Conservation (phyloP, 768 basidiomycete genomes). For the Mycena amicta region DNA sequence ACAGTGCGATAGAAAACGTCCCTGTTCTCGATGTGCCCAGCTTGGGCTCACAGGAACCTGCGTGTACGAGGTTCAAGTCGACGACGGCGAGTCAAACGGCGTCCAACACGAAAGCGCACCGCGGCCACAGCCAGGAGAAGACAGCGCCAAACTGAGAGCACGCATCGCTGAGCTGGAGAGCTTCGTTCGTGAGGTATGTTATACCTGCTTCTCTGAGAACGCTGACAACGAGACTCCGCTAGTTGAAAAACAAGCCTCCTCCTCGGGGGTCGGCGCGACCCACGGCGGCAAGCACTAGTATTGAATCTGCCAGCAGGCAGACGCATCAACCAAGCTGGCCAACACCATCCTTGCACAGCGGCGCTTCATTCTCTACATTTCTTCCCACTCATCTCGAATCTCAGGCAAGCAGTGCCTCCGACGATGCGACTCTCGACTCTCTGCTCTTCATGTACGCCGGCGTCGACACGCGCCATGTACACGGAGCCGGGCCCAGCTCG, state of each 20-base stretch:
- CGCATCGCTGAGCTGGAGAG: constrained; percentile 64
- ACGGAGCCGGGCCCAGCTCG: too few relatives aligned
- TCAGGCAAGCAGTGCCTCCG: too few relatives aligned
- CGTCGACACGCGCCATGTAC: too few relatives aligned
- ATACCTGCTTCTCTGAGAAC: not conserved
- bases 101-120: too few relatives aligned
- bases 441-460: constrained; percentile 9
- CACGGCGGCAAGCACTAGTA: too few relatives aligned
- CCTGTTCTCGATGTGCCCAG: constrained; percentile 32
- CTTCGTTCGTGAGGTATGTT: constrained; percentile 53
- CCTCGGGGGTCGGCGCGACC: not conserved
- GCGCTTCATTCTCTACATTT: too few relatives aligned
- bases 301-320: too few relatives aligned
- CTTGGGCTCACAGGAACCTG: constrained; percentile 32
- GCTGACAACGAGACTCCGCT: not conserved
- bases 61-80: constrained; percentile 57
- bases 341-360: too few relatives aligned
- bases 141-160: constrained; percentile 35
- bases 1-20: constrained; percentile 52
- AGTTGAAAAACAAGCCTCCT: not conserved
- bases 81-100: too few relatives aligned
- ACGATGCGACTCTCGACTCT: constrained; percentile 1
- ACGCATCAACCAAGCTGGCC: too few relatives aligned
- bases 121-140: not conserved
- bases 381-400: too few relatives aligned